Evolutionary conservation across 352 stramenopile genomes (phyloP).

Genomic region (Phytophthora boehmeriae): DNA sequence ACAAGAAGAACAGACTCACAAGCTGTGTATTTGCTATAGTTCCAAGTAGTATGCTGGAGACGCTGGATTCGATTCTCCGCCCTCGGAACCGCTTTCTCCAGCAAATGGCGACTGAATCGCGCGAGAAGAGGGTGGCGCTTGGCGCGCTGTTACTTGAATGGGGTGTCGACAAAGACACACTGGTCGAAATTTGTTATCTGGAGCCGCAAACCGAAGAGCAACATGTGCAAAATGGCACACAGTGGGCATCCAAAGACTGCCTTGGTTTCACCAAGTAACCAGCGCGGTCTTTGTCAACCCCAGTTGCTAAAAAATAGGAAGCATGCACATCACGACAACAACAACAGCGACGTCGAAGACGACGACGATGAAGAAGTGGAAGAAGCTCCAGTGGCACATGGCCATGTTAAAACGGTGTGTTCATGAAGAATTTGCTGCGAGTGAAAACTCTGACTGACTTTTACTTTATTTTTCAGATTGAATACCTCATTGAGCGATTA

Average conservation of each 20-base stretch:
- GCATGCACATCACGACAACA: slow-evolving; percentile 7
- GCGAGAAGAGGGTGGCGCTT: slow-evolving; percentile 48
- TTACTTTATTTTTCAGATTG: slow-evolving; percentile 39
- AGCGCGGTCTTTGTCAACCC: slow-evolving; percentile 10
- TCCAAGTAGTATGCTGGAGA: slow-evolving; percentile 18
- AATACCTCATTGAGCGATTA: slow-evolving; percentile 59
- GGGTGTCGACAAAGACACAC: slow-evolving; percentile 48
- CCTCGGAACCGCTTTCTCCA: slow-evolving; percentile 34
- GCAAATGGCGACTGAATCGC: slow-evolving; percentile 42
- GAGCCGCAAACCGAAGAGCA: slow-evolving; percentile 6
- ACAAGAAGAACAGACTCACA: slow-evolving; percentile 2
- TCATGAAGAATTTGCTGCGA: slow-evolving; percentile 2
- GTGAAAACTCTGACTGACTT: slow-evolving; percentile 5
- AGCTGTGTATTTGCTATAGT: slow-evolving; percentile 15
- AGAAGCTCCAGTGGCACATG: slow-evolving; percentile 5
- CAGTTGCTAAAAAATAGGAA: slow-evolving; percentile 10
- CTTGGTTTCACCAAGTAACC: slow-evolving; percentile 21
- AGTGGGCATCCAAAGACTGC: slow-evolving; percentile 4
- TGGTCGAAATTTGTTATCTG: slow-evolving; percentile 58
- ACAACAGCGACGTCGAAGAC: slow-evolving; percentile 18
- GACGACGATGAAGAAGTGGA: slow-evolving; percentile 7
- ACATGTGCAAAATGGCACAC: background rate
- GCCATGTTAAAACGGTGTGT: slow-evolving; percentile 53
- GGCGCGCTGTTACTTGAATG: slow-evolving; percentile 61
- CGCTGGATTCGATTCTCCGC: slow-evolving; percentile 30